A percentile compares a stretch with the other conserved stretches of the same genome.
Evolutionary conservation across 2,329 filamentous ascomycete genomes (phyloP).

Genomic region (Penicillium brevicompactum): DNA sequence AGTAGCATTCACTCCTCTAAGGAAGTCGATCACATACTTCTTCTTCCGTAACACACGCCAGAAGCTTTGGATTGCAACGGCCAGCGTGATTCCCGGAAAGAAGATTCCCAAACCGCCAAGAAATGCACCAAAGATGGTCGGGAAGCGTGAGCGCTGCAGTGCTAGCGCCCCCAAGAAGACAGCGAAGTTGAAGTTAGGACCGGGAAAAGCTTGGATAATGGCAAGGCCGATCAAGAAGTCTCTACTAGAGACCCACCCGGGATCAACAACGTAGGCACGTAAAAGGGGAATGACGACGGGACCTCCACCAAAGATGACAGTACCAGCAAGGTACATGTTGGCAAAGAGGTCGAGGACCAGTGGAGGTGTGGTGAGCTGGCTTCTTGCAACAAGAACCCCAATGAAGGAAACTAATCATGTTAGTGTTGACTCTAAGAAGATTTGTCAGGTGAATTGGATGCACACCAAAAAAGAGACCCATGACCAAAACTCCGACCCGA

Average conservation of each 20-base stretch:
- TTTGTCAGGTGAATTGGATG: neutral
- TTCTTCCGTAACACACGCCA: slow-evolving; percentile 55
- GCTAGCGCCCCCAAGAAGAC: slow-evolving; percentile 60
- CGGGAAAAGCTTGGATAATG: slow-evolving; percentile 70
- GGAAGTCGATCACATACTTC: slow-evolving; percentile 50
- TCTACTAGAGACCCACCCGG: slow-evolving; percentile 69
- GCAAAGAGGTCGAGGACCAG: slow-evolving; percentile 65
- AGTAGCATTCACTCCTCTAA: slow-evolving; percentile 61
- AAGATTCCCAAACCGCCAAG: slow-evolving; percentile 53
- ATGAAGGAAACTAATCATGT: neutral
- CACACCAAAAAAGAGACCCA: slow-evolving; percentile 52
- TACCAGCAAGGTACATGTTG: slow-evolving; percentile 74
- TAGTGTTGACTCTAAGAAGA: neutral
- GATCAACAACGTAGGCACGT: slow-evolving; percentile 62
- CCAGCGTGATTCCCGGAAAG: slow-evolving; percentile 38
- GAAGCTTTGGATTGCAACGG: slow-evolving; percentile 48
- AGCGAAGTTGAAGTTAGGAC: slow-evolving; percentile 56
- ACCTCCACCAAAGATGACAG: slow-evolving; percentile 66
- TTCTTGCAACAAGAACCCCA: too few species aligned
- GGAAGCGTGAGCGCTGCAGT: slow-evolving; percentile 35
- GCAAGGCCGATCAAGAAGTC: slow-evolving; percentile 75
- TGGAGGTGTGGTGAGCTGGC: slow-evolving; percentile 33
- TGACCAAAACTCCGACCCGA: slow-evolving; percentile 40
- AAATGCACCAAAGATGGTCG: slow-evolving; percentile 50
- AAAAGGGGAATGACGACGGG: slow-evolving; percentile 67